Evolutionary conservation across 2,329 filamentous ascomycete species (phyloP).

Genomic region (Sporothrix sp.): DNA sequence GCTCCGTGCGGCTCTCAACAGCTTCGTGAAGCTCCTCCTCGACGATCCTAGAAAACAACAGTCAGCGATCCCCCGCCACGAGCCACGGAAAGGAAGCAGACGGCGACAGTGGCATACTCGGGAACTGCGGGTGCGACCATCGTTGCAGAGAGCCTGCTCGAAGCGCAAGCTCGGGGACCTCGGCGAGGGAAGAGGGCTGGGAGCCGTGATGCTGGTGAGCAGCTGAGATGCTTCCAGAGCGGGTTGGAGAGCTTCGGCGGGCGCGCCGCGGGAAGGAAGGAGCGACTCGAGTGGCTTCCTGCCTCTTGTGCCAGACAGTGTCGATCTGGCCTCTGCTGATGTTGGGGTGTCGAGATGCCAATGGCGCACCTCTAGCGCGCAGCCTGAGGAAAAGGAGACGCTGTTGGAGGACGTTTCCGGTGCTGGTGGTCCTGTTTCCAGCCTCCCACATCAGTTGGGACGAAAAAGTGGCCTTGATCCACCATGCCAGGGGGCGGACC

Average conservation of each 20-base stretch:
- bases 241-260: conserved; percentile 2
- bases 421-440: background rate
- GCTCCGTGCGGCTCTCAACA: conserved; percentile 86
- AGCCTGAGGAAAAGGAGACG: background rate
- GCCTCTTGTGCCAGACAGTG: background rate
- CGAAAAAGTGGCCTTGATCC: conserved; percentile 10
- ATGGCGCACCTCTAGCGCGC: conserved; percentile 8
- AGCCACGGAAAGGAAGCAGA: background rate
- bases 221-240: background rate
- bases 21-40: conserved; percentile 89
- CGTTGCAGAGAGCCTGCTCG: conserved; percentile 23
- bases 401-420: background rate
- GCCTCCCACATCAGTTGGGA: background rate
- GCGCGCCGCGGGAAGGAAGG: background rate
- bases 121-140: conserved; percentile 69
- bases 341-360: background rate
- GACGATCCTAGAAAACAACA: conserved; percentile 56
- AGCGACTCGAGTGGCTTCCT: background rate
- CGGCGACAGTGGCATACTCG: conserved; percentile 46
- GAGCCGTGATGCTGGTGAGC: background rate
- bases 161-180: conserved; percentile 1
- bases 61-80: conserved; percentile 15
- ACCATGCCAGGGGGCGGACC: background rate
- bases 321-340: conserved; percentile 4
- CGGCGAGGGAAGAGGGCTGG: background rate